Base-by-base conservation (phyloP, 495 filamentous ascomycete species). In the Elasticomyces elasticus region DNA sequence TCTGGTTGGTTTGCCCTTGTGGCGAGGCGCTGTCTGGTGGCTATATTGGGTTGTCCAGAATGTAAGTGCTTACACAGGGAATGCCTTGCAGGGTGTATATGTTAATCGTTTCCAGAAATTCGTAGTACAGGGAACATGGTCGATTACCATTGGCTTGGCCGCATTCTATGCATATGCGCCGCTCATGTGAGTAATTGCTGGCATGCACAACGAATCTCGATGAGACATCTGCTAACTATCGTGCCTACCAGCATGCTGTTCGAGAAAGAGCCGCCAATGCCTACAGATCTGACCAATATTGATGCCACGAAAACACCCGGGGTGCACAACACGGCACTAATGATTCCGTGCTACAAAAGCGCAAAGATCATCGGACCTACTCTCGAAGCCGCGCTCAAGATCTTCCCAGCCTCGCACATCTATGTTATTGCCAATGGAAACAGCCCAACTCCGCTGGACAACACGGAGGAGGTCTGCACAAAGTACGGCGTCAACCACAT, bases 321-420 rank as follows among this genome's bases (percentile, higher is more conserved):
- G 19, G 35, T 56, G 13, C 52, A 55, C 44, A 55, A 55, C 25
- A 38, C 72, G 0, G 72, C 73, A 0, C 63, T 76, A 1, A 48
- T 76, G 20, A 76, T 76, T 22, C 74, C 73, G 7, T 75, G 73
- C 52, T 75, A 75, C 49, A 71, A 73, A 59, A 71, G 72, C 10
- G 73, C 64, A 1, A 51, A 62, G 1, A 66, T 75, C 20, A 71
- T 76, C 25, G 71, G 63, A 11, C 59, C 65, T 0, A 76, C 74
- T 0, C 51, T 76, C 17, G 59, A 68, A 51, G 74, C 73, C 0
- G 73, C 74, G 0, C 50, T 76, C 43, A 70, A 72, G 51, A 62
- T 76, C 22, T 76, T 76, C 51, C 73, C 73, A 0, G 54, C 67
- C 0, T 41, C 62, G 23, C 67, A 75, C 25, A 73, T 76, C 30